Base-by-base conservation (phyloP, 768 basidiomycete genomes). In the Pleurotus djamor region DNA sequence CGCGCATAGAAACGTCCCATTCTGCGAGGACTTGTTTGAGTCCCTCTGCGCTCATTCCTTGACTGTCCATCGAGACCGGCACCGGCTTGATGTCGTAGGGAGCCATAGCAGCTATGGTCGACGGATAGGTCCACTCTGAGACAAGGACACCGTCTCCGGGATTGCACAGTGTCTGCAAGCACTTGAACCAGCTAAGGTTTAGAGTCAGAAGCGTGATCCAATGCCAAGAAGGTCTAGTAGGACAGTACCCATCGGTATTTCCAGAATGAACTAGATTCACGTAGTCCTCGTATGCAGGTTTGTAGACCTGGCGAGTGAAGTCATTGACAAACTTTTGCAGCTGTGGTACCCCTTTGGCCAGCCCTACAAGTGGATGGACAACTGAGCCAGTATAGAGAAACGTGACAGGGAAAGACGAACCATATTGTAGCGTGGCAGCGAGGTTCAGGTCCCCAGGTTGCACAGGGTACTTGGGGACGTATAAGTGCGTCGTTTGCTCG, bases 111-210 rank as follows among this genome's bases (percentile, higher is more conserved):
- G 73, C 71, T 55, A 77, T 66, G 4, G 78, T 76, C 32, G 76
- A 84, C 1, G 91, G 87, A 67, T 92, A 96, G 0, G 89, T 84
- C 87, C 87, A 94, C 66, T 91, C 91, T 59, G 80, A 79, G 9
- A 78, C 77, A 1, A 88, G 69, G 48, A 87, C 71, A 32, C 76
- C 77, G 55, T 88, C 85, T 6, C 88, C 87, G 2, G 81, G 82
- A 64, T 92, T 87, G 69, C 83, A 84, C 6, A 96, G 72, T 17
- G 88, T 84, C 21, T 69, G 68, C 5, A 84, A 76, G 28, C 79
- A 75, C 63, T 88, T 87, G 60, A 67, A 65, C 88, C 89, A 77
- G 5, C 36, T 52, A 44, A 41, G 5, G 43, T 12, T 10, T 28
- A 8, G 28, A 7, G 34, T n/a, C 10, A 43, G 7, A 44, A 35